Conservation (phyloP, 2,329 filamentous ascomycete species). For the Colletotrichum sidae region DNA sequence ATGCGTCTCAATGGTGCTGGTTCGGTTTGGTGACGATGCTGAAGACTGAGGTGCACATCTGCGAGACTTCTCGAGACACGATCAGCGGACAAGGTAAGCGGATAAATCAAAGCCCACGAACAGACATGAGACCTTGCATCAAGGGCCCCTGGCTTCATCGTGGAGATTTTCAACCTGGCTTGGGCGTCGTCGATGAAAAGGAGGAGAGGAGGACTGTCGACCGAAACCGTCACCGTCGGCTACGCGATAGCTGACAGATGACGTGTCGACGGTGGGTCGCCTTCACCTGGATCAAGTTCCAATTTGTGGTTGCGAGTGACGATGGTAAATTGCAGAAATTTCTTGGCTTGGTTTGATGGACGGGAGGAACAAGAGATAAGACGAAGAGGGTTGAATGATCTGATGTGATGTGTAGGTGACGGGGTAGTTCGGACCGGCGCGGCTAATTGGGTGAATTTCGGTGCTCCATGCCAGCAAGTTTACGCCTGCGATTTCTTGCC, state of each 20-base stretch:
- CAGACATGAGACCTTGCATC: background rate
- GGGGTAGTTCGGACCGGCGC: conserved; percentile 30
- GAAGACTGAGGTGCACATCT: too few relatives aligned
- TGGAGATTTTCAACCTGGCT: too few relatives aligned
- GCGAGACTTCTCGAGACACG: too few relatives aligned
- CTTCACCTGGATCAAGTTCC: background rate
- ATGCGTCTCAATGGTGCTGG: background rate
- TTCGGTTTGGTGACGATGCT: too few relatives aligned
- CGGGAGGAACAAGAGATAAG: conserved; percentile 20
- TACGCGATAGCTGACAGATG: background rate
- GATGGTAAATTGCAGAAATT: background rate
- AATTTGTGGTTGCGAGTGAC: background rate
- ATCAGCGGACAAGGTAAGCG: background rate
- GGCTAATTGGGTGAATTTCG: conserved; percentile 22
- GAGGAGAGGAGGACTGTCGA: background rate
- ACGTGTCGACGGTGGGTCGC: too few relatives aligned
- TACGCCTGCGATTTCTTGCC: too few relatives aligned
- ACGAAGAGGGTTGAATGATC: conserved; percentile 26
- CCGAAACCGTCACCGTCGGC: background rate
- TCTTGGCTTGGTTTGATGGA: conserved; percentile 7
- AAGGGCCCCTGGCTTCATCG: background rate
- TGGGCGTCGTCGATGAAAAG: background rate
- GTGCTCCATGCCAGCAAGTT: background rate
- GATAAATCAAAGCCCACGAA: conserved; percentile 31
- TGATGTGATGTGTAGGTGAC: conserved; percentile 13